These are phyloP conservation scores for Grosmannia penicillata DNA, from an alignment of 2,329 filamentous ascomycete species.

Conservation along the genomic window DNA sequence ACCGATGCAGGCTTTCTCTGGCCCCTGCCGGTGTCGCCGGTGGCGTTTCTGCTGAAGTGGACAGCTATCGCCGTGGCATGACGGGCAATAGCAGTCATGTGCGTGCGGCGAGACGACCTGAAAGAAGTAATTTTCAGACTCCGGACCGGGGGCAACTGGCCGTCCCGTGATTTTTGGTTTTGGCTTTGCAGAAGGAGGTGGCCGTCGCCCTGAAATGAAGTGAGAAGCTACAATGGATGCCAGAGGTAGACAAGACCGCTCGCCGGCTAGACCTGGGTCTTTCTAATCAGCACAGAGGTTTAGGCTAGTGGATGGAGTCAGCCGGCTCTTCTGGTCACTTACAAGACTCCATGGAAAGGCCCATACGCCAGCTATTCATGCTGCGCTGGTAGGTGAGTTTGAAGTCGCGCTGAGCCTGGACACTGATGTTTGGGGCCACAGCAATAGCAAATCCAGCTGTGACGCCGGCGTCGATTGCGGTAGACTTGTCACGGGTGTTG, in stretches of 20 bases:
- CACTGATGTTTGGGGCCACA: constrained; percentile 9
- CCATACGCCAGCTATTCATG: constrained; percentile 13
- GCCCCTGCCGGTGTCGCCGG: constrained; percentile 1
- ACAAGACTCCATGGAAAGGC: constrained; percentile 11
- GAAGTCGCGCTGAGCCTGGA: constrained; percentile 12
- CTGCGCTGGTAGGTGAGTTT: constrained; percentile 13
- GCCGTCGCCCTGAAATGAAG: too few relatives aligned
- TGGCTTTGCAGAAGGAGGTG: too few relatives aligned
- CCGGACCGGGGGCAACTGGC: too few relatives aligned
- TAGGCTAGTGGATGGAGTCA: too few relatives aligned
- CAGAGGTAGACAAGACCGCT: neutral
- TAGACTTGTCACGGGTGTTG: constrained; percentile 6
- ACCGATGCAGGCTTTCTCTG: too few relatives aligned
- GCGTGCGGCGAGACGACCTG: constrained; percentile 8
- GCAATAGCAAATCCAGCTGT: constrained; percentile 3
- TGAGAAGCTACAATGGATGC: neutral
- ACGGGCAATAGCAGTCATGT: constrained; percentile 7
- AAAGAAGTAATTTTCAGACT: constrained; percentile 10
- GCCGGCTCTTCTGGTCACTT: too few relatives aligned
- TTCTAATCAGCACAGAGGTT: neutral
- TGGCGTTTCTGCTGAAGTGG: neutral
- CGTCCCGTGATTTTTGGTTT: neutral
- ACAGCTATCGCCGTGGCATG: neutral
- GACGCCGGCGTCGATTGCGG: constrained; percentile 8
- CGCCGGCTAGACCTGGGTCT: neutral